phyloP scores from a whole-genome alignment of 805 yeast genomes.

The Torulaspora delbrueckii region DNA sequence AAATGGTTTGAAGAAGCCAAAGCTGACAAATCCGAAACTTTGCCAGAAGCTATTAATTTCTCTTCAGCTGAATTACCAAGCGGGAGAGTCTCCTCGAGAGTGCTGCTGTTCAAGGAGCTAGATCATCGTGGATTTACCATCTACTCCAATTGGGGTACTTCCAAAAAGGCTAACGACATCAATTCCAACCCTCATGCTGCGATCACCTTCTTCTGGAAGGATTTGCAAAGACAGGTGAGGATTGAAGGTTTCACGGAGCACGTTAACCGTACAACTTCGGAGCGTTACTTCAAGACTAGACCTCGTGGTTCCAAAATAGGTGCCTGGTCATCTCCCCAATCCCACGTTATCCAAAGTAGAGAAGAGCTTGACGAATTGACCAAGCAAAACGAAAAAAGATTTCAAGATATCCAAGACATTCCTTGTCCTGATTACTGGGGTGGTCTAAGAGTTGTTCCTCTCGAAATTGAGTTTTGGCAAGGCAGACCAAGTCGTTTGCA shows the following conservation, averaged over 20 bases:
- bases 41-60: conserved; percentile 84
- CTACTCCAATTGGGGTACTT: conserved; percentile 86
- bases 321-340: conserved; percentile 95
- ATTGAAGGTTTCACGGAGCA: conserved; percentile 81
- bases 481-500: conserved; percentile 87
- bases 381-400: conserved; percentile 47
- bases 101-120: conserved; percentile 83
- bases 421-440: conserved; percentile 97
- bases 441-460: conserved; percentile 80
- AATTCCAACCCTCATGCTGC: conserved; percentile 73
- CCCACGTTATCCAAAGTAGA: conserved; percentile 52
- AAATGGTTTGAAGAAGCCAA: conserved; percentile 81
- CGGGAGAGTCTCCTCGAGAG: conserved; percentile 84
- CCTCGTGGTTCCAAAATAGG: conserved; percentile 93
- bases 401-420: conserved; percentile 56
- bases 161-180: conserved; percentile 74
- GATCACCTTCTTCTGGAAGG: conserved; percentile 87
- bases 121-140: conserved; percentile 80
- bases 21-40: conserved; percentile 44
- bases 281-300: conserved; percentile 75
- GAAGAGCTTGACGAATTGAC: conserved; percentile 57
- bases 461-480: conserved; percentile 96
- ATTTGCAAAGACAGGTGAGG: conserved; percentile 85
- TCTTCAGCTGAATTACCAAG: conserved; percentile 84
- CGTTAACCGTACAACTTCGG: conserved; percentile 66